These are phyloP conservation scores for Ajuga reptans DNA, from an alignment of 305 asterid species.

Conservation along the genomic window DNA sequence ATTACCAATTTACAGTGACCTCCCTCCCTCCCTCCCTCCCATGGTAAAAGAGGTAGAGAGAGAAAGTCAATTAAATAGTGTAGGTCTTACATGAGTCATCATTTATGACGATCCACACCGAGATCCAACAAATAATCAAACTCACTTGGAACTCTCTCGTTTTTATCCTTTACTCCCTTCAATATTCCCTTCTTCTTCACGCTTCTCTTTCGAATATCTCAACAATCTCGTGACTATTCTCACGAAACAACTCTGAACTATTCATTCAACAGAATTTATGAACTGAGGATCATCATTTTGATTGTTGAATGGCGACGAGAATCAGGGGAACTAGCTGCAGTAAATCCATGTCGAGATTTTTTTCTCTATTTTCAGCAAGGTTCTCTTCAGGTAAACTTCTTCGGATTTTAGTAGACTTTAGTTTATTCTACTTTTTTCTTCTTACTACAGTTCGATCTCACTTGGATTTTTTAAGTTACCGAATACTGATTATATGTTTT, in stretches of 20 bases:
- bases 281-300: not conserved
- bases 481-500: not conserved
- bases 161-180: conserved; percentile 17
- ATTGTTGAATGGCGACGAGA: conserved; percentile 24
- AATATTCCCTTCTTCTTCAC: conserved; percentile 6
- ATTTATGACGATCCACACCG: conserved; percentile 14
- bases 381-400: conserved; percentile 38
- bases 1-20: not conserved
- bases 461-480: conserved; percentile 2
- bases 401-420: conserved; percentile 22
- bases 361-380: conserved; percentile 25
- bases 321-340: conserved; percentile 16
- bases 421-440: not conserved
- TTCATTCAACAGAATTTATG: not conserved
- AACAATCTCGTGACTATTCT: conserved; percentile 21
- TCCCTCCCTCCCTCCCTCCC: not conserved
- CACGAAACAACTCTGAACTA: not conserved
- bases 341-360: conserved; percentile 41
- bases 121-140: conserved; percentile 25
- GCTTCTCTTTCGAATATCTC: conserved; percentile 19
- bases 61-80: not conserved
- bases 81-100: conserved; percentile 22
- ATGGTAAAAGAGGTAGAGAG: not conserved
- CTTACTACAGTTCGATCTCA: not conserved
- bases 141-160: conserved; percentile 8